Conservation (phyloP, 805 yeast species). For the Zygoascus biomembranicola region DNA sequence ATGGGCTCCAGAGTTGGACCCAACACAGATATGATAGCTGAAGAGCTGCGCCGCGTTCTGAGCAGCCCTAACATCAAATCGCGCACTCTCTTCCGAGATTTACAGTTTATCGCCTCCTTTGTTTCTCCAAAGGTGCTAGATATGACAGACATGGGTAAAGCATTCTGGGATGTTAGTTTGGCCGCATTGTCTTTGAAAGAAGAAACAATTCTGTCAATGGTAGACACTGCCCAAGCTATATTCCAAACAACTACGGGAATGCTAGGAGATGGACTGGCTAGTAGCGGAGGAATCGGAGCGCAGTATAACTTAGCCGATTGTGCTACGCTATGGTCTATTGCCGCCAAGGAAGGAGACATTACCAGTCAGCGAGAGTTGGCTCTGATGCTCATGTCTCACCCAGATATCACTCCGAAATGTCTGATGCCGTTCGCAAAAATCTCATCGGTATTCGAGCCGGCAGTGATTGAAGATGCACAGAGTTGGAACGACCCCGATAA, state of each 20-base stretch:
- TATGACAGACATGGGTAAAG: constrained; percentile 24
- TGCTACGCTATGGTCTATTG: constrained; percentile 23
- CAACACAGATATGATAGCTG: constrained; percentile 26
- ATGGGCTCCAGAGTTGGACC: constrained; percentile 12
- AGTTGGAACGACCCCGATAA: constrained; percentile 19
- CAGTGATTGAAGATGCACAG: constrained; percentile 13
- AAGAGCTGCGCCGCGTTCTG: constrained; percentile 25
- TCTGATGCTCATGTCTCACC: constrained; percentile 23
- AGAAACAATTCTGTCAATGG: constrained; percentile 17
- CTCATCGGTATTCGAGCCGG: constrained; percentile 16
- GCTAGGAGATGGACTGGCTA: constrained; percentile 12
- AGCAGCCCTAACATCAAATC: constrained; percentile 21
- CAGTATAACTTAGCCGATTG: constrained; percentile 19
- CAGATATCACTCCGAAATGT: constrained; percentile 19
- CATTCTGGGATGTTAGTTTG: constrained; percentile 31
- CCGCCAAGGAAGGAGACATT: constrained; percentile 23
- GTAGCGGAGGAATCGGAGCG: background rate
- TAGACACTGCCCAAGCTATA: constrained; percentile 18
- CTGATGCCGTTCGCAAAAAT: constrained; percentile 19
- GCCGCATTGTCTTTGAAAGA: constrained; percentile 27
- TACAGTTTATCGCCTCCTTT: constrained; percentile 28
- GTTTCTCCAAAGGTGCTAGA: constrained; percentile 25
- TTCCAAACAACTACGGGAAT: constrained; percentile 19
- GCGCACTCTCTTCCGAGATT: constrained; percentile 27
- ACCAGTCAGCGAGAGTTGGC: constrained; percentile 23